Conservation (phyloP, 805 yeast genomes). For the Brettanomyces naardenensis region DNA sequence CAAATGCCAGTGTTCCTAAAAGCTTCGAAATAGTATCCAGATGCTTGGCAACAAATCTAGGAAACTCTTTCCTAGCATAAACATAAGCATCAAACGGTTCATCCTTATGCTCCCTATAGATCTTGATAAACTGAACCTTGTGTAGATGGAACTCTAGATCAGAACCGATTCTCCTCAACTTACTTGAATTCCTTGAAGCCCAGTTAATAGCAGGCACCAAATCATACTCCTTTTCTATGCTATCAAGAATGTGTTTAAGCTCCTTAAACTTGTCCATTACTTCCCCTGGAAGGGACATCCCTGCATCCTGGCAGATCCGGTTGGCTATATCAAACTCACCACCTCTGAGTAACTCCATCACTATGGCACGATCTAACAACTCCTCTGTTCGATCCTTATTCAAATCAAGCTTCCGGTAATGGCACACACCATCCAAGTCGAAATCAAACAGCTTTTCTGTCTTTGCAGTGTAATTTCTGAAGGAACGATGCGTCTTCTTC, state of each 20-base stretch:
- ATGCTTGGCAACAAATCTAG: slow-evolving; percentile 31
- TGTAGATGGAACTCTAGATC: slow-evolving; percentile 39
- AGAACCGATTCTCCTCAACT: slow-evolving; percentile 28
- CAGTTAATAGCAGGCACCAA: slow-evolving; percentile 42
- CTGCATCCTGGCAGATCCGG: slow-evolving; percentile 24
- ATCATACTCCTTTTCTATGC: slow-evolving; percentile 27
- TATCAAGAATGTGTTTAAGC: slow-evolving; percentile 35
- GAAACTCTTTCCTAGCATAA: slow-evolving; percentile 37
- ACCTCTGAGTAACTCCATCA: slow-evolving; percentile 24
- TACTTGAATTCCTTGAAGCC: slow-evolving; percentile 26
- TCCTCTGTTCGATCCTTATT: not conserved
- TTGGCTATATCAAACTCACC: slow-evolving; percentile 22
- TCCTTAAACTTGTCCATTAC: slow-evolving; percentile 30
- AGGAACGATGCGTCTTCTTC: slow-evolving; percentile 9
- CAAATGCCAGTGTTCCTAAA: slow-evolving; percentile 1
- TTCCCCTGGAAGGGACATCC: slow-evolving; percentile 18
- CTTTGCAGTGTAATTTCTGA: slow-evolving; percentile 19
- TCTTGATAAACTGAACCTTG: slow-evolving; percentile 31
- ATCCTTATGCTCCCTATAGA: slow-evolving; percentile 16
- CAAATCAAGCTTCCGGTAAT: slow-evolving; percentile 3
- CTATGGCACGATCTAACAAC: slow-evolving; percentile 19
- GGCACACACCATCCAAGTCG: slow-evolving; percentile 6
- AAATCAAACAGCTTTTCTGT: slow-evolving; percentile 4
- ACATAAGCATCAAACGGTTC: slow-evolving; percentile 28
- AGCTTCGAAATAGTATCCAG: slow-evolving; percentile 36